Evolutionary conservation across 179 eudicot genomes (phyloP), one percentile per base, ranked within the genome.

Genomic region (Silene vulgaris): DNA sequence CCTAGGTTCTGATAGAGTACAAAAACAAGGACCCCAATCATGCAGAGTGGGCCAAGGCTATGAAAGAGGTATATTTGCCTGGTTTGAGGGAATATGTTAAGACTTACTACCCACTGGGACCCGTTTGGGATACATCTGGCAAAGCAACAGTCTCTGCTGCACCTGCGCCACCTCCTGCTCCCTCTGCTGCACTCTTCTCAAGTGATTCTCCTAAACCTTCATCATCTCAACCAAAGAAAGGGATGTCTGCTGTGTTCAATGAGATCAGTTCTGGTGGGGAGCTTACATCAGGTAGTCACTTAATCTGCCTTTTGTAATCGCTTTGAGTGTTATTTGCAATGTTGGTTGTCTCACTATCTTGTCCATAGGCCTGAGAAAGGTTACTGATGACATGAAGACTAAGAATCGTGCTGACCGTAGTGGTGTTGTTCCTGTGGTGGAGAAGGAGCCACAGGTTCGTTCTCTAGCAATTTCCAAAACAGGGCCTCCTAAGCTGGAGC

Each of bases 1-100:
- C 23, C 62, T 74, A 95, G 99, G 83, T 95, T 79, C 97, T 95
- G 80, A 91, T 92, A 48, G 96, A 88, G 87, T 95, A 82, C 85
- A 88, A 76, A 87, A 95, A 70, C 79, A 92, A 92, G 86, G 97
- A 92, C 72, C 84, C 93, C 76, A 87, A 85, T 81, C 97, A 95
- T 69, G 91, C 85, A 67, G 99, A 92, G 79, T 95, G 97, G 99
- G 99, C 92, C 57, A 95, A 90, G 83, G 97, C 97, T 78, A 61
- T 95, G 78, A 95, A 92, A 86, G 99, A 95, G 80, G 92, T 95
- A 23, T 95, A 90, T 77, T 40, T 89, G 62, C 96, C 97, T 23
- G 96, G 96, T 68, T 83, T 95, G 82, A 86, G 97, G 87, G 97
- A 95, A 84, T 95, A 92, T 78, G 97, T 95, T 74, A 95, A 95